phyloP scores from a whole-genome alignment of 805 yeast genomes.

The Hanseniaspora vineae region DNA sequence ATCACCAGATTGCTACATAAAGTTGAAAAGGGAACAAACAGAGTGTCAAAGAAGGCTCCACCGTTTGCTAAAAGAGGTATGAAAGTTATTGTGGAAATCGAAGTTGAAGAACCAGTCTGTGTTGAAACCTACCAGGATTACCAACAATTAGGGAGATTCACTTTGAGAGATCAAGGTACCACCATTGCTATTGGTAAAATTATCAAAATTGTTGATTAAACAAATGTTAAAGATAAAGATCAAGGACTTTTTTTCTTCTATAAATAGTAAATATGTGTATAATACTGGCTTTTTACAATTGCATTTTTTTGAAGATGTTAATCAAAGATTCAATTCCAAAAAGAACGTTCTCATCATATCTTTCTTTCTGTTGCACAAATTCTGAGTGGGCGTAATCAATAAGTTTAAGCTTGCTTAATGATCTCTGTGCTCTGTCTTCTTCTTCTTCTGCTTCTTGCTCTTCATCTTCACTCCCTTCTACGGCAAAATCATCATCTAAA shows the following conservation, averaged over 20 bases:
- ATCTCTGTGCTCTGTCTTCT: constrained; percentile 15
- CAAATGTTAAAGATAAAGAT: neutral
- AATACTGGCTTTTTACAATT: neutral
- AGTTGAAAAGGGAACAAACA: constrained; percentile 91
- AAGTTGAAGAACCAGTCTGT: constrained; percentile 78
- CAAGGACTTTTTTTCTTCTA: neutral
- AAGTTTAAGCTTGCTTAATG: constrained; percentile 47
- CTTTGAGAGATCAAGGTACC: constrained; percentile 95
- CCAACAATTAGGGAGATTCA: constrained; percentile 95
- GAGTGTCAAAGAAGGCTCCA: constrained; percentile 92
- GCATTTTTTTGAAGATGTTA: constrained; percentile 23
- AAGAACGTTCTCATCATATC: constrained; percentile 59
- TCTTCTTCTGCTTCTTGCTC: constrained; percentile 24
- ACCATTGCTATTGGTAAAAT: constrained; percentile 98
- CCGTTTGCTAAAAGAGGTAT: constrained; percentile 98
- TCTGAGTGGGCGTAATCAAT: constrained; percentile 90
- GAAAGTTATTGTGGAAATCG: constrained; percentile 91
- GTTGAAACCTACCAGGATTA: constrained; percentile 85
- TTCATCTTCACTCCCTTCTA: constrained; percentile 23
- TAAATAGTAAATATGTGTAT: neutral
- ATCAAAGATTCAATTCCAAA: constrained; percentile 58
- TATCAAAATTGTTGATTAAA: constrained; percentile 59
- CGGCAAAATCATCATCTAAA: constrained; percentile 21
- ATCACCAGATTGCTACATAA: constrained; percentile 77
- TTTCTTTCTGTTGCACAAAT: constrained; percentile 36